Evolutionary conservation across 2,329 filamentous ascomycete species (phyloP), one percentile per base, ranked within the genome.

Genomic region (Zymoseptoria brevis): DNA sequence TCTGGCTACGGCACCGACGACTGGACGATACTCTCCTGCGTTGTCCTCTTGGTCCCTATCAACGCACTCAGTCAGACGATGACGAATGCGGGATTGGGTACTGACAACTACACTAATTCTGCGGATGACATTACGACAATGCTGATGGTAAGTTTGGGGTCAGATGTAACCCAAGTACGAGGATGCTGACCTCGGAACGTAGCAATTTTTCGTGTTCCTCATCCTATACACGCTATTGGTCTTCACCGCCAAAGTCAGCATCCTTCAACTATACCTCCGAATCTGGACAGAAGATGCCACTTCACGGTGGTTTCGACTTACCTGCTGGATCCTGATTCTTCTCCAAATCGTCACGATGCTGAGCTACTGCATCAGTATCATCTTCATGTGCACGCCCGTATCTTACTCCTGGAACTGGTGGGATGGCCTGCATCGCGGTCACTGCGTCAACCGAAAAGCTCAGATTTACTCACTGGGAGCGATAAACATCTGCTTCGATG

Each of bases 401-500:
- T 41, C 57, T 26, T 55, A 55, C 30, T 49, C 57, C 11, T 65
- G 63, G 63, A 57, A 30, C 1, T 55, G 59, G 29, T 65, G 63
- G 63, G 63, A 65, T 24, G 59, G 61, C 11, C 58, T 65, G 3
- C 63, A 65, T 48, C 8, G 19, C 3, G 63, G 63, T 2, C 50
- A 55, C 41, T 65, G 63, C 55, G 58, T 59, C 50, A 60, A 63
- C 19, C 56, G 58, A 24, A 52, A 59, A 6, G 63, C 57, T 8
- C 54, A 58, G 50, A 52, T 63, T 13, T 65, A 65, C 54, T 57
- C 59, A 11, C 57, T 65, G 1, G 63, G 63, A 1, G 63, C 63
- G 19, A 50, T 65, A 22, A 65, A 65, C 53, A 65, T 65, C 50
- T 61, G 61, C 45, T 65, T 63, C 50, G 63, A 65, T 29, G 63